A percentile compares a stretch with the other conserved stretches of the same genome.
Conservation (phyloP, 129 eudicot genomes). For the Pseudognaphalium luteoalbum region DNA sequence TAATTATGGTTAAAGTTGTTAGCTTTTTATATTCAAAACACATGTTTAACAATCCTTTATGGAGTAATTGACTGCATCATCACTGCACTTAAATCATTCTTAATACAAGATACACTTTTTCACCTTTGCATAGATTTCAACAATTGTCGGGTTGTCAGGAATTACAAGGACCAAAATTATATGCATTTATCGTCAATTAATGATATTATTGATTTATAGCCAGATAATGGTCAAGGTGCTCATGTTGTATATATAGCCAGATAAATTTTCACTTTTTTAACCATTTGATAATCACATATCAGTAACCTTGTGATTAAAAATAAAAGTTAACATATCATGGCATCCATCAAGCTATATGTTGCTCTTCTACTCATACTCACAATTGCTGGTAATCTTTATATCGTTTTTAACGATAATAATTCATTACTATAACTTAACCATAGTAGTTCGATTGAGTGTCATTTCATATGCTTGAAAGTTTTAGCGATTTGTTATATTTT, state of each 20-base stretch:
- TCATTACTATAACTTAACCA: neutral
- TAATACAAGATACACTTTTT: too few relatives aligned
- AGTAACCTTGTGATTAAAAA: neutral
- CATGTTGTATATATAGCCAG: neutral
- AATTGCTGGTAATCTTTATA: neutral
- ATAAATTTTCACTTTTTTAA: neutral
- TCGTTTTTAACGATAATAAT: neutral
- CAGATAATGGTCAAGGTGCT: too few relatives aligned
- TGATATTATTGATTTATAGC: too few relatives aligned
- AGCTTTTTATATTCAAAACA: too few relatives aligned
- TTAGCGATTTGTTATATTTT: neutral
- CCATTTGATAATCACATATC: neutral
- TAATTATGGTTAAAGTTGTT: too few relatives aligned
- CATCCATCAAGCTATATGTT: slow-evolving; percentile 3
- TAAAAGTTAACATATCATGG: neutral
- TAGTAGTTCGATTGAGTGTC: neutral
- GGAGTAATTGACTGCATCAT: too few relatives aligned
- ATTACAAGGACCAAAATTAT: neutral
- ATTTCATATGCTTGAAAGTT: too few relatives aligned
- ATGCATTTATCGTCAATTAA: neutral
- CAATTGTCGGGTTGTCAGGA: too few relatives aligned
- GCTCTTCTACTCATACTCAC: neutral
- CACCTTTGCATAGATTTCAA: too few relatives aligned
- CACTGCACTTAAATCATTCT: too few relatives aligned
- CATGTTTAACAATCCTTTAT: too few relatives aligned